Evolutionary conservation across 805 yeast species (phyloP), one percentile per base, ranked within the genome.

Genomic region (Candida arabinofermentans): DNA sequence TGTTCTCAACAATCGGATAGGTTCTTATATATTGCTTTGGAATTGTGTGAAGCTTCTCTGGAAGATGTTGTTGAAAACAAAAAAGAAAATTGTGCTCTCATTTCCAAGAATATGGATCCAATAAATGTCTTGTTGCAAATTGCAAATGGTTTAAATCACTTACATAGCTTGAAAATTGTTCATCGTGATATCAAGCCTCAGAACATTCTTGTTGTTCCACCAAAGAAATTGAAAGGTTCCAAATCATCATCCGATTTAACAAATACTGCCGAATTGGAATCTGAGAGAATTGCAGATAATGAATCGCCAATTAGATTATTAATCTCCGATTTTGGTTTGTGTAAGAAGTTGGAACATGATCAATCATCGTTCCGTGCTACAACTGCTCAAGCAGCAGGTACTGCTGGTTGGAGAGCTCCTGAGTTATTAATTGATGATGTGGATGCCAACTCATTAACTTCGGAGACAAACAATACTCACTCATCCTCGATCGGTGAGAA

Each of bases 321-420:
- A 36, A 90, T 93, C 22, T 89, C 97, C 1, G 99, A 93, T 63
- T 93, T 93, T 67, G 99, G 99, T 0, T 73, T 93, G 8, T 93
- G 99, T 60, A 90, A 91, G 58, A 86, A 85, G 57, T 67, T 93
- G 39, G 99, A 93, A 47, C 78, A 81, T 13, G 98, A 89, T 53
- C 96, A 93, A 62, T 85, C 96, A 2, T 86, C 96, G 2, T 91
- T 91, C 62, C 75, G 91, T 47, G 96, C 96, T 0, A 91, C 96
- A 0, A 83, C 93, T 0, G 89, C 87, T 26, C 82, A 88, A 54
- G 95, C 95, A 16, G 96, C 97, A 0, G 99, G 99, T 2, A 93
- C 99, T 0, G 78, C 93, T 3, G 99, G 99, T 3, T 93, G 99
- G 99, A 75, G 97, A 53, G 98, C 99, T 0, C 99, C 99, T 0